phyloP scores from a whole-genome alignment of 768 basidiomycete species.

The Tricholoma hemisulphureum region DNA sequence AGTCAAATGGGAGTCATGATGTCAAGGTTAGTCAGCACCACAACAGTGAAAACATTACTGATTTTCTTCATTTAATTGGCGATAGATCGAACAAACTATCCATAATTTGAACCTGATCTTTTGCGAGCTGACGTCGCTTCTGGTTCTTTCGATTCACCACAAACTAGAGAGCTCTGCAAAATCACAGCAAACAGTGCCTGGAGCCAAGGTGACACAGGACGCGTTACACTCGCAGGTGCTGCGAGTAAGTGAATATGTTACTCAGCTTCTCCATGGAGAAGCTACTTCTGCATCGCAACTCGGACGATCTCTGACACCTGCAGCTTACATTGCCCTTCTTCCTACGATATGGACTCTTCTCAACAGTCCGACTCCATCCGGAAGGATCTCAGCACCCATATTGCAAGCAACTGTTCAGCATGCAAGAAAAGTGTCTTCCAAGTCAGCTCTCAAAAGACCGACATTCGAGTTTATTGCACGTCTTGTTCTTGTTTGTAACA shows the following conservation, averaged over 20 bases:
- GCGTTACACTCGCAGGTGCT: slow-evolving; percentile 42
- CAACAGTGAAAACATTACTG: background rate
- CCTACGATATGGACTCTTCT: slow-evolving; percentile 80
- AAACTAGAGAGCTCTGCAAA: slow-evolving; percentile 14
- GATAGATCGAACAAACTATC: slow-evolving; percentile 61
- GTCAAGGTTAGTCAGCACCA: slow-evolving; percentile 46
- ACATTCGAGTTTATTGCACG: slow-evolving; percentile 77
- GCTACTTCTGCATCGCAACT: slow-evolving; percentile 41
- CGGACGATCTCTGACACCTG: slow-evolving; percentile 50
- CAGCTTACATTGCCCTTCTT: slow-evolving; percentile 63
- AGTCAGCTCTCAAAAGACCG: slow-evolving; percentile 59
- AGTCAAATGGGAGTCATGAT: slow-evolving; percentile 45
- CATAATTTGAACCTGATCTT: slow-evolving; percentile 75
- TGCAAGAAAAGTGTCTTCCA: slow-evolving; percentile 54
- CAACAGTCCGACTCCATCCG: slow-evolving; percentile 37
- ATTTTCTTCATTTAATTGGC: slow-evolving; percentile 3
- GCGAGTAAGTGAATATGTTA: slow-evolving; percentile 60
- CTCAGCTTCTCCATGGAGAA: slow-evolving; percentile 55
- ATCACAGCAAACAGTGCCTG: background rate
- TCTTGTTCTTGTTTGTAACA: slow-evolving; percentile 58
- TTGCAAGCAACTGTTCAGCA: slow-evolving; percentile 65
- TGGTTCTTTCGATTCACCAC: slow-evolving; percentile 41
- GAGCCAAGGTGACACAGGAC: slow-evolving; percentile 6
- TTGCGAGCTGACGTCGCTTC: slow-evolving; percentile 71
- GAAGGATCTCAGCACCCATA: slow-evolving; percentile 33